Conservation (phyloP, 768 basidiomycete genomes). For the Kwoniella sp. region DNA sequence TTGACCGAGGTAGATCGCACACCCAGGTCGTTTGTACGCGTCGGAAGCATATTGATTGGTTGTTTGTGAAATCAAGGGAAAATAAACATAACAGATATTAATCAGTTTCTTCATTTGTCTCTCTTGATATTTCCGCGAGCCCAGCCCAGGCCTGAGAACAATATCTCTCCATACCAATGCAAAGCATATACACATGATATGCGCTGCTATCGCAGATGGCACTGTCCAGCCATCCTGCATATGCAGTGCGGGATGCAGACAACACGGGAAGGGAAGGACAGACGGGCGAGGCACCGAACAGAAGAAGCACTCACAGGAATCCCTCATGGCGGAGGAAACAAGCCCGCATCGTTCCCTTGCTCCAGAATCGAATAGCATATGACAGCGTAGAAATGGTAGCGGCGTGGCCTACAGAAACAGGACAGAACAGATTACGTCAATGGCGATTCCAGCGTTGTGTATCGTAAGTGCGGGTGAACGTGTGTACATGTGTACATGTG, state of each 20-base stretch:
- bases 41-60: neutral
- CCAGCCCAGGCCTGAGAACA: too few species aligned
- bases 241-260: too few species aligned
- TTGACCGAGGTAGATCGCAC: constrained; percentile 10
- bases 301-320: constrained; percentile 71
- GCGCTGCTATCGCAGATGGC: too few species aligned
- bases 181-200: too few species aligned
- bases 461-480: too few species aligned
- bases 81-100: neutral
- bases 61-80: neutral
- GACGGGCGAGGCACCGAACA: neutral
- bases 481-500: too few species aligned
- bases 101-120: constrained; percentile 1
- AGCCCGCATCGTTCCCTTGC: constrained; percentile 93
- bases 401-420: constrained; percentile 71
- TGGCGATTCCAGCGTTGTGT: neutral
- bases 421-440: constrained; percentile 1
- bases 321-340: constrained; percentile 97
- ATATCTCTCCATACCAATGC: too few species aligned
- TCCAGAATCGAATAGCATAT: constrained; percentile 99
- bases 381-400: constrained; percentile 96
- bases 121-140: neutral
- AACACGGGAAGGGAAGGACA: neutral
- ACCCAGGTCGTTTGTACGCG: constrained; percentile 27
- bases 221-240: too few species aligned